Evolutionary conservation across 106 monocot genomes (phyloP).

Genomic region (Xerophyta viscosa): DNA sequence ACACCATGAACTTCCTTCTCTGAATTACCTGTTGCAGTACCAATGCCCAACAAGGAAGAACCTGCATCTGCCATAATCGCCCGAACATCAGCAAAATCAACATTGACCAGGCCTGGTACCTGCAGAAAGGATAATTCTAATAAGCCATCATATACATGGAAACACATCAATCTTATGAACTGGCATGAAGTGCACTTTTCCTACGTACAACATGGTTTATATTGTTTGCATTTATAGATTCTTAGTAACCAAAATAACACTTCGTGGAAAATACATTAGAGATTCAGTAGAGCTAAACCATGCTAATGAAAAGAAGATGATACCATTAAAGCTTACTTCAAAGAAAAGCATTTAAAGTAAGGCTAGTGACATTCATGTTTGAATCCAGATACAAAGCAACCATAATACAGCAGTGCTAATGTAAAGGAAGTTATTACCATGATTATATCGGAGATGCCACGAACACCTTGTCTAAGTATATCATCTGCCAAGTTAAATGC

Average conservation of each 20-base stretch:
- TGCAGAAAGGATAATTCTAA: constrained; percentile 4
- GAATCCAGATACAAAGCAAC: no score
- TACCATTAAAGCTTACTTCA: no score
- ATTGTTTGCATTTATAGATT: no score
- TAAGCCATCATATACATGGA: not conserved
- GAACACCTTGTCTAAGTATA: constrained; percentile 50
- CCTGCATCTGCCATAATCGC: constrained; percentile 32
- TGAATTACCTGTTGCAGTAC: constrained; percentile 25
- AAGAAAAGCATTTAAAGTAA: no score
- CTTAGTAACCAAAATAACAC: not conserved
- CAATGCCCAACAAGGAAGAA: constrained; percentile 26
- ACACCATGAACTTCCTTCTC: not conserved
- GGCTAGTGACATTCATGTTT: no score
- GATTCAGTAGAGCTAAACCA: no score
- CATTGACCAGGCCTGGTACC: constrained; percentile 37
- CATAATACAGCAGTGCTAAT: no score
- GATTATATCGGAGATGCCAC: constrained; percentile 50
- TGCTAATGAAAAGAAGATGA: no score
- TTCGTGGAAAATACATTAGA: not conserved
- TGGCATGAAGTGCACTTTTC: no score
- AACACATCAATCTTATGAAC: not conserved
- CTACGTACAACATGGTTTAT: no score
- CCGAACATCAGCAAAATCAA: constrained; percentile 33
- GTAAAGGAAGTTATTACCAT: constrained; percentile 28
- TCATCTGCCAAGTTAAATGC: constrained; percentile 48